phyloP scores from a whole-genome alignment of 2,329 filamentous ascomycete genomes.

The Aspergillus sp. region DNA sequence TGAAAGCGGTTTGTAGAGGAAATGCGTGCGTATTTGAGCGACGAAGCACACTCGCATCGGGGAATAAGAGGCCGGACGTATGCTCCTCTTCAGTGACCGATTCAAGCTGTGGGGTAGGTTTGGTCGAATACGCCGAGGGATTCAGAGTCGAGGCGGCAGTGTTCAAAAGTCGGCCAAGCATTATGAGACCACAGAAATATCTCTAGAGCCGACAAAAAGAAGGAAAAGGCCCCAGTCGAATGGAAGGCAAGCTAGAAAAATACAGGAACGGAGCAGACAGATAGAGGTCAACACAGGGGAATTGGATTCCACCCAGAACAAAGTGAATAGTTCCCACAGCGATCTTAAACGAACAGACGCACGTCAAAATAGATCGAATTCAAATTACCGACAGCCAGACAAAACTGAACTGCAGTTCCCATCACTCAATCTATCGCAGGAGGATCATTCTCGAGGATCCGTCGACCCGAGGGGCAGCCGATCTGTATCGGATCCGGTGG shows the following conservation, averaged over 20 bases:
- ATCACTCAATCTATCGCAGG: constrained; percentile 29
- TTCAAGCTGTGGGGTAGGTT: constrained; percentile 42
- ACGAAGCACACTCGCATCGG: constrained; percentile 44
- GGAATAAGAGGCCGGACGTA: constrained; percentile 49
- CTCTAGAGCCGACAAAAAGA: constrained; percentile 10
- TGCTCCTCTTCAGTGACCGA: constrained; percentile 52
- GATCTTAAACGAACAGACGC: not conserved
- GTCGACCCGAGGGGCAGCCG: constrained; percentile 8
- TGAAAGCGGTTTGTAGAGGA: constrained; percentile 41
- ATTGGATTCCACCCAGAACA: not conserved
- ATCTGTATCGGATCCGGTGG: constrained; percentile 6
- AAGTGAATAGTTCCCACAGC: not conserved
- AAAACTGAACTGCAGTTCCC: constrained; percentile 34
- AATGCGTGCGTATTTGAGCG: constrained; percentile 43
- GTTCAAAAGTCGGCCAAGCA: constrained; percentile 46
- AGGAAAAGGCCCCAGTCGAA: constrained; percentile 6
- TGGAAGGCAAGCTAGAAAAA: not conserved
- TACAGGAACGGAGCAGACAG: not conserved
- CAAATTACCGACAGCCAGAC: constrained; percentile 22
- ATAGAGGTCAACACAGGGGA: not conserved
- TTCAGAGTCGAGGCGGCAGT: constrained; percentile 46
- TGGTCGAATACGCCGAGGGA: constrained; percentile 39
- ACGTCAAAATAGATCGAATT: not conserved
- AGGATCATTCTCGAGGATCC: constrained; percentile 22
- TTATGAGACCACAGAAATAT: constrained; percentile 25